Percentiles rank a stretch among this genome's conserved stretches.
Conservation (phyloP, 345 rosid species). For the Gossypium sturtianum region DNA sequence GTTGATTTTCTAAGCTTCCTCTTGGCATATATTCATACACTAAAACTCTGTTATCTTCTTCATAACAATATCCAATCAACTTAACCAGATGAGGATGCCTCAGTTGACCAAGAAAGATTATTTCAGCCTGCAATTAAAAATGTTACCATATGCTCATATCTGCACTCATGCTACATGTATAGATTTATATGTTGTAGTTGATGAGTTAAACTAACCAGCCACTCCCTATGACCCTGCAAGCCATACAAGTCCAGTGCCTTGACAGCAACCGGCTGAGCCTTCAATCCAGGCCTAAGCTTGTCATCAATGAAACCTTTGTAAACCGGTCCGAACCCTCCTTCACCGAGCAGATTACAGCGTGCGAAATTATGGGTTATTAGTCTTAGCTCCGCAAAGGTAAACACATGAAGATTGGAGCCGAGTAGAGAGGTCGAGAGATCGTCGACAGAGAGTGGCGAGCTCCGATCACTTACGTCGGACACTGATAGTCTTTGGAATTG, state of each 20-base stretch:
- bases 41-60: slow-evolving; percentile 62
- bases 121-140: slow-evolving; percentile 55
- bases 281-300: slow-evolving; percentile 46
- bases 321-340: slow-evolving; percentile 82
- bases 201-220: slow-evolving; percentile 49
- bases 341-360: slow-evolving; percentile 53
- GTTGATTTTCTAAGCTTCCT: slow-evolving; percentile 75
- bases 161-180: not conserved
- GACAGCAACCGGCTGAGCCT: slow-evolving; percentile 70
- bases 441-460: slow-evolving; percentile 46
- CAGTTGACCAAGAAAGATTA: slow-evolving; percentile 74
- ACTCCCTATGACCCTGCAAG: slow-evolving; percentile 72
- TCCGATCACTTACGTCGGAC: slow-evolving; percentile 50
- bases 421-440: slow-evolving; percentile 52
- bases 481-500: slow-evolving; percentile 46
- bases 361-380: slow-evolving; percentile 44
- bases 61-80: slow-evolving; percentile 72
- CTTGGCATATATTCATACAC: slow-evolving; percentile 70
- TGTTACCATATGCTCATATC: not conserved
- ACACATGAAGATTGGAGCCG: slow-evolving; percentile 50
- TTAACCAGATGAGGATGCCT: slow-evolving; percentile 68
- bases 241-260: slow-evolving; percentile 67
- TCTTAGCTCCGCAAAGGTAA: slow-evolving; percentile 49
- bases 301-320: slow-evolving; percentile 65
- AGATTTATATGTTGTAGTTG: not conserved